Percentiles rank a stretch among this genome's conserved stretches.
These are phyloP conservation scores for Coprinellus aureogranulatus DNA, from an alignment of 768 basidiomycete species.

Conservation along the genomic window DNA sequence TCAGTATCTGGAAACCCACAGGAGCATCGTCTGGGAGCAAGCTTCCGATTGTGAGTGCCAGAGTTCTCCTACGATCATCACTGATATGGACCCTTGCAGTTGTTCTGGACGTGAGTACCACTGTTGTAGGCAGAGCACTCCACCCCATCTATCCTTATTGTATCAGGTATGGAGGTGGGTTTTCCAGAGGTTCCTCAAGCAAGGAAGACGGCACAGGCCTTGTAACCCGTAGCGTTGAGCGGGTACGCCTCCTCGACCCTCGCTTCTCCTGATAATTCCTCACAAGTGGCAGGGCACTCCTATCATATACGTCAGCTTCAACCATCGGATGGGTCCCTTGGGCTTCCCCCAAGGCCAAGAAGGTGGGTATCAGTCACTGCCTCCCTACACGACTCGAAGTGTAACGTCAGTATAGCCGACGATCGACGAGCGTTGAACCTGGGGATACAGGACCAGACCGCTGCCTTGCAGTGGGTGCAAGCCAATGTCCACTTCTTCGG, in stretches of 20 bases:
- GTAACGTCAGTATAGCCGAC: constrained; percentile 21
- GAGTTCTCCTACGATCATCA: not conserved
- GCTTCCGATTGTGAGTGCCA: constrained; percentile 37
- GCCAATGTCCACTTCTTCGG: constrained; percentile 59
- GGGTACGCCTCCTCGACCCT: constrained; percentile 20
- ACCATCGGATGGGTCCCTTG: constrained; percentile 44
- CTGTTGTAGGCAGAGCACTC: not conserved
- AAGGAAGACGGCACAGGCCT: constrained; percentile 32
- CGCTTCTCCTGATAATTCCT: not conserved
- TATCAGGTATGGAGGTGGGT: constrained; percentile 34
- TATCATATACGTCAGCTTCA: constrained; percentile 39
- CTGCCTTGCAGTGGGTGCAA: constrained; percentile 56
- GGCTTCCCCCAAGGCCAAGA: constrained; percentile 44
- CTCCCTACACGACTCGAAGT: not conserved
- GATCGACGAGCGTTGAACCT: constrained; percentile 29
- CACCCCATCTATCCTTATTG: no score
- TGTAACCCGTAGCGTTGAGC: constrained; percentile 34
- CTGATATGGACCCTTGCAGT: constrained; percentile 15
- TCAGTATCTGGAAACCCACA: constrained; percentile 55
- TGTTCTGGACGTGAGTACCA: constrained; percentile 38
- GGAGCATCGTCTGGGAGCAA: constrained; percentile 24
- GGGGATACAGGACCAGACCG: constrained; percentile 43
- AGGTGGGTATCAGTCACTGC: constrained; percentile 12
- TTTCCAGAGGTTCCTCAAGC: constrained; percentile 23
- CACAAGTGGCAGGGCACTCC: constrained; percentile 36